Conservation (phyloP, 495 filamentous ascomycete species). For the Hypoxylon intermedium region DNA sequence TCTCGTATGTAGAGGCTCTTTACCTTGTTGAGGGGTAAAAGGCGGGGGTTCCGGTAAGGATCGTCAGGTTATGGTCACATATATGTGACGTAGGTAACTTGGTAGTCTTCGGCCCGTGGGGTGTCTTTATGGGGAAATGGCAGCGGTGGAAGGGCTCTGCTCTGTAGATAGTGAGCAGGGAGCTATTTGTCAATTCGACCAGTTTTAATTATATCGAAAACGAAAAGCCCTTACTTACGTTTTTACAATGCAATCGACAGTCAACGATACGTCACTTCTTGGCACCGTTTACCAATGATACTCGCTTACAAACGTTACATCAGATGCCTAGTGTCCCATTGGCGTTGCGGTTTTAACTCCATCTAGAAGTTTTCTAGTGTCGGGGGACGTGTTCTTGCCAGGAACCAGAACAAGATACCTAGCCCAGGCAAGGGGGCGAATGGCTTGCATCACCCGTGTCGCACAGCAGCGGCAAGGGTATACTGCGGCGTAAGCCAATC, state of each 20-base stretch:
- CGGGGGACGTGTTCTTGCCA: conserved; percentile 11
- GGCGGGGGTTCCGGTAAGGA: conserved; percentile 28
- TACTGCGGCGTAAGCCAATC: conserved; percentile 4
- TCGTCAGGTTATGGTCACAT: conserved; percentile 38
- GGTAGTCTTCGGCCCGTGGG: conserved; percentile 18
- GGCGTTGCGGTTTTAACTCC: conserved; percentile 3
- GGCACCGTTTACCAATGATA: too few relatives aligned
- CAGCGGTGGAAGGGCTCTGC: too few relatives aligned
- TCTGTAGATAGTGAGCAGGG: too few relatives aligned
- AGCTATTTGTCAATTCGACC: too few relatives aligned
- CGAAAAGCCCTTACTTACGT: not conserved
- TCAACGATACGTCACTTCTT: too few relatives aligned
- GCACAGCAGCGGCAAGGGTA: conserved; percentile 15
- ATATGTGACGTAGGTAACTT: conserved; percentile 31
- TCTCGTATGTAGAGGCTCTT: conserved; percentile 28
- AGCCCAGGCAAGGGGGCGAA: conserved; percentile 23
- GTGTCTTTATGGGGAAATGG: conserved; percentile 4
- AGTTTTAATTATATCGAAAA: too few relatives aligned
- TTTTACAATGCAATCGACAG: not conserved
- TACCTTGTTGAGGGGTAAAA: conserved; percentile 32
- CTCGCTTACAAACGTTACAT: not conserved
- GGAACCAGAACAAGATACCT: conserved; percentile 20
- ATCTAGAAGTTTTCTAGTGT: conserved; percentile 3
- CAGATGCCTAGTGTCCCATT: conserved; percentile 4
- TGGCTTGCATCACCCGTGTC: conserved; percentile 22